These are phyloP conservation scores for Dendryphion nanum DNA, from an alignment of 2,329 filamentous ascomycete species.

Conservation along the genomic window DNA sequence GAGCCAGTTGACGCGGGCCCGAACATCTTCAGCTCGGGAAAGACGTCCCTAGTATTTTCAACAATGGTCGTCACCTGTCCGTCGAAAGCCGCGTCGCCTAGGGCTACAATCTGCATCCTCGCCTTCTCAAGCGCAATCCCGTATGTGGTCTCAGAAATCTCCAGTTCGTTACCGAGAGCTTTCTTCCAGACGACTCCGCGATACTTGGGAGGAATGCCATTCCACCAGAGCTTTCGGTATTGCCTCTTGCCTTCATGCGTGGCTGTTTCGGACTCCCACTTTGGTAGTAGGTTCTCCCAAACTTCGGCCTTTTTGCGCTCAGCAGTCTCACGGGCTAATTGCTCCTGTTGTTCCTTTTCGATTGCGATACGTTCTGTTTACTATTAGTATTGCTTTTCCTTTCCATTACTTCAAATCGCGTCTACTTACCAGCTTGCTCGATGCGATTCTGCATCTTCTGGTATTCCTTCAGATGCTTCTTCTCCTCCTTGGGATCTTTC, in stretches of 20 bases:
- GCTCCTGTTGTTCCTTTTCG: constrained; percentile 48
- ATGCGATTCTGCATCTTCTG: constrained; percentile 74
- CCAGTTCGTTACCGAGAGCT: constrained; percentile 72
- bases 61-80: constrained; percentile 27
- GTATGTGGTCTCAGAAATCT: constrained; percentile 66
- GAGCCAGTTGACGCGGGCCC: constrained; percentile 40
- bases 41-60: constrained; percentile 64
- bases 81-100: constrained; percentile 47
- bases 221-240: constrained; percentile 75
- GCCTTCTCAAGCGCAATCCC: constrained; percentile 68
- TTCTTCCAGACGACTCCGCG: constrained; percentile 68
- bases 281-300: constrained; percentile 75
- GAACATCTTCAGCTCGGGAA: constrained; percentile 72
- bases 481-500: constrained; percentile 88
- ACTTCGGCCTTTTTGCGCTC: constrained; percentile 53
- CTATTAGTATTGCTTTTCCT: constrained; percentile 13
- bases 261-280: constrained; percentile 70
- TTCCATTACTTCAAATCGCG: not conserved
- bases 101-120: constrained; percentile 54
- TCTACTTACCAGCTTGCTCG: constrained; percentile 55
- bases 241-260: constrained; percentile 24
- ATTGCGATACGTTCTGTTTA: constrained; percentile 29
- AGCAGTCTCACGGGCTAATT: constrained; percentile 50
- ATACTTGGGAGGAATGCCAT: constrained; percentile 69
- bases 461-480: constrained; percentile 80